Evolutionary conservation across 2,329 filamentous ascomycete genomes (phyloP).

Genomic region (Apiospora koreana): DNA sequence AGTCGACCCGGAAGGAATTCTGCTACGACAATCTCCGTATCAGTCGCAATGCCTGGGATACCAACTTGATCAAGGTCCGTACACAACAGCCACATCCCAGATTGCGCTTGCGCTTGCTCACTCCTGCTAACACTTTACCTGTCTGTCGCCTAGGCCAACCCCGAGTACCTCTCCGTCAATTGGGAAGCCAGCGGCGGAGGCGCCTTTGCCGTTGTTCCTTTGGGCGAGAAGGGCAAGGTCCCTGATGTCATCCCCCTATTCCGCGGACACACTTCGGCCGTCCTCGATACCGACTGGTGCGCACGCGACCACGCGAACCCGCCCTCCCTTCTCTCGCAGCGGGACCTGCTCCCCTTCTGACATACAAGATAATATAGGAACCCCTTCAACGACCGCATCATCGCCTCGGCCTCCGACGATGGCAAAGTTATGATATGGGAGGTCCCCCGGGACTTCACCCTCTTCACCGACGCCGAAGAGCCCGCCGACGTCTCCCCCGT

Average conservation of each 20-base stretch:
- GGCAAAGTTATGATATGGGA: constrained; percentile 97
- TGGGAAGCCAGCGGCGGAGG: constrained; percentile 97
- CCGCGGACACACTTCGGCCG: constrained; percentile 91
- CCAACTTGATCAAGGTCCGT: constrained; percentile 89
- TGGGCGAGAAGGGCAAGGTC: constrained; percentile 85
- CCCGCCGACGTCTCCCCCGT: constrained; percentile 79
- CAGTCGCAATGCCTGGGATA: constrained; percentile 98
- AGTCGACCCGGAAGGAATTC: constrained; percentile 92
- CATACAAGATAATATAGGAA: constrained; percentile 61
- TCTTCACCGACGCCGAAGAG: constrained; percentile 84
- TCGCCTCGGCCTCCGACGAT: constrained; percentile 94
- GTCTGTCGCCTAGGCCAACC: constrained; percentile 71
- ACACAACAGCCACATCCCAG: neutral
- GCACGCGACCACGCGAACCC: constrained; percentile 28
- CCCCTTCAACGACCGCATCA: constrained; percentile 90
- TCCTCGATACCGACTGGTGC: constrained; percentile 96
- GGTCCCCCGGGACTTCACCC: constrained; percentile 83
- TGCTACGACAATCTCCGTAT: constrained; percentile 98
- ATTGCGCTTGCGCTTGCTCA: constrained; percentile 11
- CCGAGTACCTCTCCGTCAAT: constrained; percentile 94
- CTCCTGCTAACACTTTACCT: constrained; percentile 19
- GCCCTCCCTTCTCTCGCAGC: constrained; percentile 13
- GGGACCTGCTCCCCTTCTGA: constrained; percentile 28
- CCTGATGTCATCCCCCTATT: constrained; percentile 94
- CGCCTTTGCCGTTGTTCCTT: constrained; percentile 92